Evolutionary conservation across 1,284 basidiomycete species (phyloP), one percentile per base, ranked within the genome.

Genomic region (Chalciporus sp.): DNA sequence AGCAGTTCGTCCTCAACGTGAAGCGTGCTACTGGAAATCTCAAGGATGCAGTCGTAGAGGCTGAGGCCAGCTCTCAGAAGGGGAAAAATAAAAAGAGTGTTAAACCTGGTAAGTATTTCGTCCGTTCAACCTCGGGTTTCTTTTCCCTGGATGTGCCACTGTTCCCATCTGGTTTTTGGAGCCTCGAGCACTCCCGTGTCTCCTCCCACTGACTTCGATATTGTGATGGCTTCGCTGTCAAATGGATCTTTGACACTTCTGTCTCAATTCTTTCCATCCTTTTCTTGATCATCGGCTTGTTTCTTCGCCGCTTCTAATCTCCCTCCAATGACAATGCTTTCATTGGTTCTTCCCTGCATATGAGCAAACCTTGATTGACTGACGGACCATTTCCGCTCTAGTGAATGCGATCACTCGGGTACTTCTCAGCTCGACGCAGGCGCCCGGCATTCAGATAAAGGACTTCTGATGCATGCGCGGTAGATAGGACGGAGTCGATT

Each of bases 361-460:
- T 27, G 33, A 52, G 42, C 7, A 20, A 35, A 37, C 51, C 40
- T 47, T 49, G 35, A 41, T 45, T 48, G 43, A 59, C 52, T 61
- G 45, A 66, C 62, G 60, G 58, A 41, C 27, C 31, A 28, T 48
- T 17, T 23, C 16, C 37, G 26, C 27, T 51, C 4, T 31, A 92
- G 91, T 84, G 27, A 88, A 85, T 45, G 74, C 82, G 10, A 89
- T 95, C 62, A 80, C 75, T 35, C 85, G 86, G 60, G 86, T 94
- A 20, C 79, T 92, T 60, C 79, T 97, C 52, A 94, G 90, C 72
- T 92, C 94, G 26, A 85, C 84, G 35, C 88, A 90, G 66, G 94
- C 94, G 16, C 94, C 94, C 19, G 88, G 90, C 17, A 92, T 96
- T 68, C 83, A 81, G 59, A 82, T 92, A 64, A 72, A 65, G 48